A percentile compares a stretch with the other conserved stretches of the same genome.
phyloP scores from a whole-genome alignment of 2,329 filamentous ascomycete genomes.

The Endocalyx cinctus region DNA sequence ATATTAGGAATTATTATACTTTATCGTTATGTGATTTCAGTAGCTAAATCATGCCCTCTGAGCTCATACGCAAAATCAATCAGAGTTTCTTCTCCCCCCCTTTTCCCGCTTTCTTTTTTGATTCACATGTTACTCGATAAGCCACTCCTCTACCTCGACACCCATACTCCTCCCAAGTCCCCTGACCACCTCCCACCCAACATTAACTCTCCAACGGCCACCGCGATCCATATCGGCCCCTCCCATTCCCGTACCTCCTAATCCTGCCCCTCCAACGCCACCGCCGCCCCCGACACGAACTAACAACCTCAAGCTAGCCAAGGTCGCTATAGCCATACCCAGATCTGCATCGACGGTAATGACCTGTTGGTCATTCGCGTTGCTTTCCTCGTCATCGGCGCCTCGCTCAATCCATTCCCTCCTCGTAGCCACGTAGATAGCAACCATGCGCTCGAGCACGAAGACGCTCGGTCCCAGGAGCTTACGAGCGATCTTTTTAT shows the following conservation, averaged over 20 bases:
- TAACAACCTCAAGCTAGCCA: conserved; percentile 66
- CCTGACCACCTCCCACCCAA: conserved; percentile 72
- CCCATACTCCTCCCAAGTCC: conserved; percentile 68
- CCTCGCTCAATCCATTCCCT: conserved; percentile 44
- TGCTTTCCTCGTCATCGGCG: conserved; percentile 34
- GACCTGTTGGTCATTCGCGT: conserved; percentile 12
- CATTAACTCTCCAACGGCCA: conserved; percentile 72
- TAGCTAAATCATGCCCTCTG: no score
- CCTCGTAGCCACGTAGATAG: conserved; percentile 67
- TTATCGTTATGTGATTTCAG: no score
- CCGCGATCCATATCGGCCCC: conserved; percentile 70
- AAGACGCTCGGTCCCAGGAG: conserved; percentile 74
- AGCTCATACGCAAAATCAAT: no score
- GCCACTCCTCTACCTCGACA: conserved; percentile 74
- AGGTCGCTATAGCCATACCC: conserved; percentile 63
- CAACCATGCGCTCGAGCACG: conserved; percentile 71
- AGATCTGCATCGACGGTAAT: conserved; percentile 49
- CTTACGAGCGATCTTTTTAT: conserved; percentile 71
- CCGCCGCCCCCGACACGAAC: conserved; percentile 57
- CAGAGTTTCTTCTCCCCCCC: background rate
- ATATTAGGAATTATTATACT: no score
- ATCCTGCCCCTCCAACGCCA: conserved; percentile 63
- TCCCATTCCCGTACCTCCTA: conserved; percentile 69
- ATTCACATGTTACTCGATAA: conserved; percentile 57
- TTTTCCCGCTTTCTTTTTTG: background rate